Evolutionary conservation across 2,329 filamentous ascomycete genomes (phyloP).

Genomic region (Sporothrix luriei): DNA sequence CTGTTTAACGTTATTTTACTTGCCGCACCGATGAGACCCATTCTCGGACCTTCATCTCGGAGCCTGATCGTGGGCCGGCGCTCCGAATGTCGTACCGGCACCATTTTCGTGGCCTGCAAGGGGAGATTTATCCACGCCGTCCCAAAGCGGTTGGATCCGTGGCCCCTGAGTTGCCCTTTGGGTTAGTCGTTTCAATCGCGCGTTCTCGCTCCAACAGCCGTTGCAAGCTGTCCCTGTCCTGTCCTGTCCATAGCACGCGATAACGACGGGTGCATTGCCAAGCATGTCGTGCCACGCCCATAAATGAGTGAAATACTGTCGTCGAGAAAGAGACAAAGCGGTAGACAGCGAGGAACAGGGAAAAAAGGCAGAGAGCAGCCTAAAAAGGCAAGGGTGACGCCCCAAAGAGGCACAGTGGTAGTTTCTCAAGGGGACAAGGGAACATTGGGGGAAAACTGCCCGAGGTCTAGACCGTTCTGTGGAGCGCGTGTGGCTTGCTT

Average conservation of each 20-base stretch:
- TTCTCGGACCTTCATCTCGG: not conserved
- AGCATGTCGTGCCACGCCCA: constrained; percentile 8
- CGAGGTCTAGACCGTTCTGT: constrained; percentile 16
- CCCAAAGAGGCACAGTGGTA: not conserved
- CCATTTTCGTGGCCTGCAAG: not conserved
- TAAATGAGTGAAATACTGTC: not conserved
- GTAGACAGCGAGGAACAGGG: not conserved
- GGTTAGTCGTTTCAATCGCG: not conserved
- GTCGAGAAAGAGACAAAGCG: not conserved
- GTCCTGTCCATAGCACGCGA: constrained; percentile 17
- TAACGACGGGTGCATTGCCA: constrained; percentile 1
- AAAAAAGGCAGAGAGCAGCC: not conserved
- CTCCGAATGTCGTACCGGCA: not conserved
- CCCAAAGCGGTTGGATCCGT: not conserved
- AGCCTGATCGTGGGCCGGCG: not conserved
- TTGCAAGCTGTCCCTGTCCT: not conserved
- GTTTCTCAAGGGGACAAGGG: not conserved
- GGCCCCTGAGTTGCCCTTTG: not conserved
- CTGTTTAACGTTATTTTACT: not conserved
- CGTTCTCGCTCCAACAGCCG: not conserved
- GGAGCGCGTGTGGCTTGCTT: constrained; percentile 16
- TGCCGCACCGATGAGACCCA: not conserved
- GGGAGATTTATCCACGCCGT: not conserved
- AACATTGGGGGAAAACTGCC: not conserved
- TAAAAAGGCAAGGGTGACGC: not conserved